Conservation (phyloP, 345 rosid species). For the Bruguiera sexangula region DNA sequence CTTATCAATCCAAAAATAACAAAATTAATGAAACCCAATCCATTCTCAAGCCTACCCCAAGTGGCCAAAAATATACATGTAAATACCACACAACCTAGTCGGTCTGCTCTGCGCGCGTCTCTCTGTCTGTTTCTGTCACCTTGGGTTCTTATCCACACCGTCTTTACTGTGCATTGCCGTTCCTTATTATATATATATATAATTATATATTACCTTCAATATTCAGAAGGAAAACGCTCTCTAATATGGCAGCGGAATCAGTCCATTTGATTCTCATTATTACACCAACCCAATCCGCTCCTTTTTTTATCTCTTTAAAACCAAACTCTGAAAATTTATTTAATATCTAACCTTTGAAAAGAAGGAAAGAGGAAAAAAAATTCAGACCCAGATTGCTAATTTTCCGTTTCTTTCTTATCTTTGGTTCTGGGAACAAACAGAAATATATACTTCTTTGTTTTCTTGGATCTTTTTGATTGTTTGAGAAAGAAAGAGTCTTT, state of each 20-base stretch:
- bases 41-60: neutral
- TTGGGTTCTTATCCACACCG: constrained; percentile 49
- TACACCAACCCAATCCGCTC: neutral
- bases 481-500: neutral
- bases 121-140: neutral
- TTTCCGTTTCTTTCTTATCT: constrained; percentile 14
- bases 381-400: too few relatives aligned
- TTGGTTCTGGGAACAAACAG: too few relatives aligned
- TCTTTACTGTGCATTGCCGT: neutral
- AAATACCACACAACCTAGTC: neutral
- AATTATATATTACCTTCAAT: constrained; percentile 8
- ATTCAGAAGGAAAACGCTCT: neutral
- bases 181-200: too few relatives aligned
- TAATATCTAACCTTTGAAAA: too few relatives aligned
- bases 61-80: too few relatives aligned
- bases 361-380: too few relatives aligned
- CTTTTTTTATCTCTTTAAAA: constrained; percentile 19
- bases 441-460: too few relatives aligned
- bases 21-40: neutral
- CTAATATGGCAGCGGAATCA: constrained; percentile 23
- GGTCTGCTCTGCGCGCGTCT: neutral
- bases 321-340: neutral
- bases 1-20: too few relatives aligned
- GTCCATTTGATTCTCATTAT: constrained; percentile 12
- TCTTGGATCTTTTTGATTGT: neutral